phyloP scores from a whole-genome alignment of 768 basidiomycete genomes.

The Panaeolus papilionaceus region DNA sequence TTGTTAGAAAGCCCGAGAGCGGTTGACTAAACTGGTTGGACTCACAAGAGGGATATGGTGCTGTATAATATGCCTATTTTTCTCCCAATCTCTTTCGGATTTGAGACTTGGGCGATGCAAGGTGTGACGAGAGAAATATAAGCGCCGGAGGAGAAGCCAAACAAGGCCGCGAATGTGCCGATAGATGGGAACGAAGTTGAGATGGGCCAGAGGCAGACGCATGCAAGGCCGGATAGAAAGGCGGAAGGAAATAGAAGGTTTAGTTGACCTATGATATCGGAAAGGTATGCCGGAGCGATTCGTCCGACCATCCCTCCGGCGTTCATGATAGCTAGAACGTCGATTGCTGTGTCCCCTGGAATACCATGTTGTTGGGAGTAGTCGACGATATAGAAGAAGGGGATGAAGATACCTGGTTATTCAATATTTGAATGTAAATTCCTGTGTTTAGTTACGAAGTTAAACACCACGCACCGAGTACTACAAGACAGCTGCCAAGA shows the following conservation, averaged over 20 bases:
- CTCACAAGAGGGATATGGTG: slow-evolving; percentile 74
- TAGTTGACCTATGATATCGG: slow-evolving; percentile 70
- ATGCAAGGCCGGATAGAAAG: slow-evolving; percentile 65
- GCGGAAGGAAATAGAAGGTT: slow-evolving; percentile 70
- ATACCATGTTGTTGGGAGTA: slow-evolving; percentile 56
- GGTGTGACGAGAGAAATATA: slow-evolving; percentile 73
- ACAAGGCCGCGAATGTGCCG: slow-evolving; percentile 58
- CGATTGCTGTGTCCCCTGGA: slow-evolving; percentile 49
- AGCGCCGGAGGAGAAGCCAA: slow-evolving; percentile 72
- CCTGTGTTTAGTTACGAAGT: neutral
- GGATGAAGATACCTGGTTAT: slow-evolving; percentile 67
- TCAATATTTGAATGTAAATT: slow-evolving; percentile 7
- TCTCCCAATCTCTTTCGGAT: slow-evolving; percentile 61
- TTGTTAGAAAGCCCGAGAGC: neutral
- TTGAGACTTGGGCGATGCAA: slow-evolving; percentile 71
- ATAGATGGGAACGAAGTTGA: slow-evolving; percentile 45
- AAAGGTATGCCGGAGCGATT: slow-evolving; percentile 64
- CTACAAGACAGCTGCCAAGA: slow-evolving; percentile 61
- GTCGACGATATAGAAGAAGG: slow-evolving; percentile 72
- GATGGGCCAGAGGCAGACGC: slow-evolving; percentile 64
- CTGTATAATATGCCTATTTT: slow-evolving; percentile 71
- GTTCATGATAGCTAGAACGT: slow-evolving; percentile 71
- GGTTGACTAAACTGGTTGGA: slow-evolving; percentile 30
- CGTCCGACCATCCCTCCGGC: slow-evolving; percentile 72
- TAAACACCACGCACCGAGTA: slow-evolving; percentile 53